A percentile compares a stretch with the other conserved stretches of the same genome.
phyloP scores from a whole-genome alignment of 2,329 filamentous ascomycete genomes.

The Verticillium albo-atrum region DNA sequence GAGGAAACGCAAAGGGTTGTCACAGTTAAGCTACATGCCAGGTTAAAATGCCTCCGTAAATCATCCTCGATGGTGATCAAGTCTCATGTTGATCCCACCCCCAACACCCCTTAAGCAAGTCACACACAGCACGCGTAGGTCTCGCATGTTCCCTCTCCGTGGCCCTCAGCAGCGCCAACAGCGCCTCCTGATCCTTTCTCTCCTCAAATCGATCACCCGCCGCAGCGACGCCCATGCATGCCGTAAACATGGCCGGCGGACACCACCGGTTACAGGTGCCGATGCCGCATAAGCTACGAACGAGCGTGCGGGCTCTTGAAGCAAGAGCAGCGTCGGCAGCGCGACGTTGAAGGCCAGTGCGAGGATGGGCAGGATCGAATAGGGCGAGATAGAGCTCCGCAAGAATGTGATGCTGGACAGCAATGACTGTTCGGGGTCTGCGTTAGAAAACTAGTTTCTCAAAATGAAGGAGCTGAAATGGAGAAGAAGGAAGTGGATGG shows the following conservation, averaged over 20 bases:
- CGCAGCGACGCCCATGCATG: constrained; percentile 49
- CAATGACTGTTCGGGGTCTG: constrained; percentile 36
- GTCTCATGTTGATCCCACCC: constrained; percentile 28
- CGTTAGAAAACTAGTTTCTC: constrained; percentile 15
- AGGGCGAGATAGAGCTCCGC: constrained; percentile 52
- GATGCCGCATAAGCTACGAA: constrained; percentile 55
- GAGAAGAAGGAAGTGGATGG: background rate
- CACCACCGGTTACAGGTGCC: constrained; percentile 53
- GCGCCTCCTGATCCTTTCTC: constrained; percentile 38
- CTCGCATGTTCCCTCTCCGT: constrained; percentile 48
- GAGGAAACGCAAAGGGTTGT: too few species aligned
- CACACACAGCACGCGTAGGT: constrained; percentile 43
- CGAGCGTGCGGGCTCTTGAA: constrained; percentile 38
- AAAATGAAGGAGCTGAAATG: background rate
- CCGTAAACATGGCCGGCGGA: constrained; percentile 52
- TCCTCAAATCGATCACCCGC: constrained; percentile 45
- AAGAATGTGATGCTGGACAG: constrained; percentile 56
- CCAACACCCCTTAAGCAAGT: constrained; percentile 44
- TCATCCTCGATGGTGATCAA: constrained; percentile 3
- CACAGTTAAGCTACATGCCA: too few species aligned
- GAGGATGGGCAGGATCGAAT: constrained; percentile 50
- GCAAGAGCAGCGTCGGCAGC: constrained; percentile 23
- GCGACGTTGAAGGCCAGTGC: constrained; percentile 35
- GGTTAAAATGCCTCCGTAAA: background rate
- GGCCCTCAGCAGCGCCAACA: constrained; percentile 40